Base-by-base conservation (phyloP, 805 yeast species). In the Kregervanrija delftensis region DNA sequence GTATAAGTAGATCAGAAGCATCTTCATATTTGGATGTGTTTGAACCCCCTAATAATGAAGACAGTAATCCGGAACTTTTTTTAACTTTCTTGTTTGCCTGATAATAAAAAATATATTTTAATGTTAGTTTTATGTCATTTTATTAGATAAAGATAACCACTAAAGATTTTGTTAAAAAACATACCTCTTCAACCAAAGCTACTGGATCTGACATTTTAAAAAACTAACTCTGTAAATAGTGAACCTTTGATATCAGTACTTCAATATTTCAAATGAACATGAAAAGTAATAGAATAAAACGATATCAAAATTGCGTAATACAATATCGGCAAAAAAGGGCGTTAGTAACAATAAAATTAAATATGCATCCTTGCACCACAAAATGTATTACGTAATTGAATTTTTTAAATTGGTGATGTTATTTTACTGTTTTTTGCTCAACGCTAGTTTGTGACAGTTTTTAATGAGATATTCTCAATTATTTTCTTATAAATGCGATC, bases 1-100 rank as follows among this genome's bases (percentile, higher is more conserved):
- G 95, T 16, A 83, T 72, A 60, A 82, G 91, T 30, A 87, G 66
- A 52, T 93, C 99, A 3, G 90, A 83, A 3, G 99, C 98, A 51
- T 93, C 99, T 60, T 93, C 99, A 43, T 70, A 76, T 49, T 86
- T 75, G 49, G 76, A 73, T 3, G 80, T 67, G 32, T 74, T 72
- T 9, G 83, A 73, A 1, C 83, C 74, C 4, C 91, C 84, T 43
- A 88, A 74, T 15, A 84, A 57, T 49, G 78, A 75, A 53, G 90
- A 76, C 13, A 61, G 37, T 49, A 85, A 74, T 4, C 96, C 95
- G 30, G 80, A 70, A 38, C 83, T 76, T 14, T 87, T 83, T 55
- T 76, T 76, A 46, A 79, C 75, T 57, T 81, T 79, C 67, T 79
- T 82, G 49, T 81, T 83, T 8, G 90, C 93, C 83, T 81, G 37